Base-by-base conservation (phyloP, 2,329 filamentous ascomycete genomes). In the Calonectria pteridis region DNA sequence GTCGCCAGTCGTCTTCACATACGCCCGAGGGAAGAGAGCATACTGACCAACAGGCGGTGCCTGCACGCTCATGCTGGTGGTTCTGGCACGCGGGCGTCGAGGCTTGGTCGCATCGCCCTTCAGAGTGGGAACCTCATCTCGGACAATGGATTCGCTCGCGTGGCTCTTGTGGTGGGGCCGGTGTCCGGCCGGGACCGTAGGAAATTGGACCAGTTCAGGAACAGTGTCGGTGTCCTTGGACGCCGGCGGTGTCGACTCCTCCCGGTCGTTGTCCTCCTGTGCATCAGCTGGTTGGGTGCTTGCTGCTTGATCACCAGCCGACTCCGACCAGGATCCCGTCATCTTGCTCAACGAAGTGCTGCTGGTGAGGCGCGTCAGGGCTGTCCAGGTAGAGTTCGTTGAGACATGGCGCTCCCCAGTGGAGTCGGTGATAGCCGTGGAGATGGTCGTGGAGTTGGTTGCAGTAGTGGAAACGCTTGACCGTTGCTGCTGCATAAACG, bases 381-480 rank as follows among this genome's bases (percentile, higher is more conserved):
- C 88, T 1, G 90, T 91, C 73, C 87, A 88, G 13, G 86, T 88
- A 6, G 90, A 91, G 31, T 87, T 85, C 20, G 87, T 86, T 16
- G 90, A 92, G 63, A 87, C 85, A 81, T 91, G 89, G 31, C 89
- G 89, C 71, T 88, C 87, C 64, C 84, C 87, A 58, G 84, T 87
- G 23, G 87, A 89, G 33, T 85, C 84, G 1, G 88, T 89, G 71
- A 84, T 82, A 53, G 89, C 91, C n/a, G 83, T 90, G 16, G 86
- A 86, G 72, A 84, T 82, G 59, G 89, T 91, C 23, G 83, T 90
- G 20, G 86, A 86, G 71, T 84, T 83, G 65, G 89, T 91, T 29
- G 83, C 86, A 1, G 87, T 90, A 7, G 90, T 91, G 9, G 89
- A 91, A 14, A 88, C 89, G 82, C 89, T 91, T 28, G 86, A 87